A percentile compares a stretch with the other conserved stretches of the same genome.
Evolutionary conservation across 768 basidiomycete genomes (phyloP).

Genomic region (Suillus clintonianus): DNA sequence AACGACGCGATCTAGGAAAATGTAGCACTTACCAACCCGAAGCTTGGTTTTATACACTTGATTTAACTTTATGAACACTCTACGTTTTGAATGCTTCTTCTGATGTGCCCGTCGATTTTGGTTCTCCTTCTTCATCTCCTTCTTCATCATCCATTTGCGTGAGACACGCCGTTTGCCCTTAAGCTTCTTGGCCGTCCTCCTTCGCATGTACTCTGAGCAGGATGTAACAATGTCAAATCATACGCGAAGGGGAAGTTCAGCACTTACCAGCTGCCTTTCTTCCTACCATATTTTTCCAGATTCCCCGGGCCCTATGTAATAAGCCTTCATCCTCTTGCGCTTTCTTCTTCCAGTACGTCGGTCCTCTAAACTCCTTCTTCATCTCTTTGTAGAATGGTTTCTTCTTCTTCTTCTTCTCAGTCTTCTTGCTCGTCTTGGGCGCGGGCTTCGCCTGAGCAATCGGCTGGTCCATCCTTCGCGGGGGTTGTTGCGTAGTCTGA

Average conservation of each 20-base stretch:
- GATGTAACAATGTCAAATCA: neutral
- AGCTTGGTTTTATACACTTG: neutral
- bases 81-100: neutral
- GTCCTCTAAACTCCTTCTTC: neutral
- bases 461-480: neutral
- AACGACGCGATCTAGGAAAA: neutral
- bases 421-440: neutral
- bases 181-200: neutral
- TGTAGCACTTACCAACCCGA: neutral
- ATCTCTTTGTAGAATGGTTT: neutral
- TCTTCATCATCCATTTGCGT: neutral
- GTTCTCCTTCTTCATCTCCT: too few relatives aligned
- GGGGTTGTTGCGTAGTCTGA: neutral
- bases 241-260: neutral
- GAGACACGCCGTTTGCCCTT: neutral
- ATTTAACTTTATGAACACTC: neutral
- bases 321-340: neutral
- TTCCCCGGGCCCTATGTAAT: neutral
- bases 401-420: neutral
- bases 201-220: neutral
- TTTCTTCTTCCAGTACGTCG: neutral
- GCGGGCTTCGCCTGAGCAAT: neutral
- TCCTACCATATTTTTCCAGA: neutral
- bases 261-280: neutral
- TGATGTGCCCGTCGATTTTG: neutral